Base-by-base conservation (phyloP, 805 yeast species). In the Wickerhamomyces strasburgensis region DNA sequence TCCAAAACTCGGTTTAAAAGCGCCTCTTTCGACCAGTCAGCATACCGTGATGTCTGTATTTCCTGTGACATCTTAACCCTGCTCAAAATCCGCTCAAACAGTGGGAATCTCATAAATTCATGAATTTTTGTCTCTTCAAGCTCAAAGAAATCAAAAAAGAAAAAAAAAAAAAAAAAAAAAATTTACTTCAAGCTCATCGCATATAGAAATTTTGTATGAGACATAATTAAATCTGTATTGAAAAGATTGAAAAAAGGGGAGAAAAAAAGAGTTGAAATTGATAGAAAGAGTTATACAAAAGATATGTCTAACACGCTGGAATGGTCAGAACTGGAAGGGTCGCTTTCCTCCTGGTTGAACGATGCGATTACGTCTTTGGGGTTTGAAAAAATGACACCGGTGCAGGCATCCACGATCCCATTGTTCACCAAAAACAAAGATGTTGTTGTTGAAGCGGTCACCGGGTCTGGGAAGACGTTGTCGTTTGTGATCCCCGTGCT, bases 401-500 rank as follows among this genome's bases (percentile, higher is more conserved):
- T 93, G 0, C 98, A 93, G 57, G 98, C 98, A 0, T 77, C 97
- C 0, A 80, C 94, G 0, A 84, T 93, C 34, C 98, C 98, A 0
- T 64, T 89, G 42, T 74, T 93, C 46, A 61, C 81, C 16, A 78
- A 78, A 14, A 84, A 88, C 54, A 90, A 90, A 53, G 98, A 93
- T 61, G 96, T 93, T 4, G 93, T 93, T 7, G 98, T 88, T 2
- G 97, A 93, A 57, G 95, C 97, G 0, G 96, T 87, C 1, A 93
- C 98, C 0, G 98, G 98, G 0, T 88, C 97, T 0, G 98, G 98
- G n/a, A 93, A 93, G 57, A 93, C 98, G 0, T 59, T 89, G n/a
- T 83, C 97, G 3, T 93, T 84, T 64, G 76, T 80, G 5, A 70
- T 93, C 3, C 98, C 98, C 0, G 72, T 84, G 1, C 52, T 88